phyloP scores from a whole-genome alignment of 2,329 filamentous ascomycete genomes.

The Aspergillus pseudonomiae region DNA sequence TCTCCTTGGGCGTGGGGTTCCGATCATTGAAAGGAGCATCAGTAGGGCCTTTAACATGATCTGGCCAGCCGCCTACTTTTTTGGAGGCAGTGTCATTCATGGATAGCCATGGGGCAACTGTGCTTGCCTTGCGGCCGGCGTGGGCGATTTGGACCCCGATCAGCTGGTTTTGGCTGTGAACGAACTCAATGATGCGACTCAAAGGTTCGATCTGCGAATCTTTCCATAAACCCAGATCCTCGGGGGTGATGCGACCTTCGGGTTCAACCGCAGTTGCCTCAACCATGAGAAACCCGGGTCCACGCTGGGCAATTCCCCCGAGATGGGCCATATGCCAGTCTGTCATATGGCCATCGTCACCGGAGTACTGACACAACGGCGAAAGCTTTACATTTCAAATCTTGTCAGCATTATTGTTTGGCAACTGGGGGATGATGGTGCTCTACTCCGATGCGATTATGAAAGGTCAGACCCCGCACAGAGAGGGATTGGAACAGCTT shows the following conservation, averaged over 20 bases:
- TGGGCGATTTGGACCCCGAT: constrained; percentile 81
- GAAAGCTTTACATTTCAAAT: constrained; percentile 25
- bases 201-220: constrained; percentile 78
- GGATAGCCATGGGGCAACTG: constrained; percentile 55
- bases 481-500: constrained; percentile 63
- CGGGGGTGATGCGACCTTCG: constrained; percentile 78
- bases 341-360: constrained; percentile 72
- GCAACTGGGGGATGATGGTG: constrained; percentile 30
- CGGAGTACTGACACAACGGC: constrained; percentile 69
- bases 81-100: constrained; percentile 45
- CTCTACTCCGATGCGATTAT: constrained; percentile 43
- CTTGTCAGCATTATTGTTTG: neutral
- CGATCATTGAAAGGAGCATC: constrained; percentile 64
- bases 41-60: constrained; percentile 59
- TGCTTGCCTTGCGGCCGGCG: constrained; percentile 68
- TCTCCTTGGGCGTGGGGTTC: constrained; percentile 64
- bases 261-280: constrained; percentile 77
- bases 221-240: constrained; percentile 68
- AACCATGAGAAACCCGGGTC: constrained; percentile 73
- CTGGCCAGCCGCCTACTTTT: constrained; percentile 57
- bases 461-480: constrained; percentile 61
- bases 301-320: constrained; percentile 74
- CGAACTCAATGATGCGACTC: constrained; percentile 70
- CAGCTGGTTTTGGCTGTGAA: constrained; percentile 75
- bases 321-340: constrained; percentile 82